Conservation (phyloP, 148 eudicot genomes). For the Cornus florida region DNA sequence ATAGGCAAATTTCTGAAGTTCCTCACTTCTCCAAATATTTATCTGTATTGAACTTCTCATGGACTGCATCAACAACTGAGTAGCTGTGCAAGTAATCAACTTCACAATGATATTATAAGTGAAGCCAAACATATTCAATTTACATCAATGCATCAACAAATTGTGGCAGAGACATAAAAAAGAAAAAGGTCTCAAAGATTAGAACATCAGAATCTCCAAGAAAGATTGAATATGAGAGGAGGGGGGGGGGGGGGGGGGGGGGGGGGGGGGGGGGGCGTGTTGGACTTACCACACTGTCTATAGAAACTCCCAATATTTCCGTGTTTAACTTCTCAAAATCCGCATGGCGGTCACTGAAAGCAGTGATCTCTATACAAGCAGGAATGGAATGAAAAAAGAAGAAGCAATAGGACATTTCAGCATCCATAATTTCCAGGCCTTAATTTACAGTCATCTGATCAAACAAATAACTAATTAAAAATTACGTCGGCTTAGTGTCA, state of each 20-base stretch:
- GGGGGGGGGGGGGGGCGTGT: no score
- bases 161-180: not conserved
- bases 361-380: constrained; percentile 73
- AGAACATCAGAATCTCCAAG: no score
- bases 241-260: no score
- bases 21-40: no score
- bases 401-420: not conserved
- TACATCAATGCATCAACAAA: not conserved
- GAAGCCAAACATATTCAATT: no score
- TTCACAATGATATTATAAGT: not conserved
- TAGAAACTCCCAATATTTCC: constrained; percentile 79
- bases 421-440: not conserved
- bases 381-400: not conserved
- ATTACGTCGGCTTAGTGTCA: not conserved
- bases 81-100: not conserved
- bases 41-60: no score
- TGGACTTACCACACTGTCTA: constrained; percentile 95
- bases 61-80: no score
- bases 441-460: not conserved
- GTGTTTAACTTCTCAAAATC: constrained; percentile 93
- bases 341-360: constrained; percentile 88
- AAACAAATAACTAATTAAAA: not conserved
- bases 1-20: no score
- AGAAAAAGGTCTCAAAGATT: not conserved
- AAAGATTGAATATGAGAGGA: no score